These are phyloP conservation scores for Suillus variegatus DNA, from an alignment of 768 basidiomycete species.

Conservation along the genomic window DNA sequence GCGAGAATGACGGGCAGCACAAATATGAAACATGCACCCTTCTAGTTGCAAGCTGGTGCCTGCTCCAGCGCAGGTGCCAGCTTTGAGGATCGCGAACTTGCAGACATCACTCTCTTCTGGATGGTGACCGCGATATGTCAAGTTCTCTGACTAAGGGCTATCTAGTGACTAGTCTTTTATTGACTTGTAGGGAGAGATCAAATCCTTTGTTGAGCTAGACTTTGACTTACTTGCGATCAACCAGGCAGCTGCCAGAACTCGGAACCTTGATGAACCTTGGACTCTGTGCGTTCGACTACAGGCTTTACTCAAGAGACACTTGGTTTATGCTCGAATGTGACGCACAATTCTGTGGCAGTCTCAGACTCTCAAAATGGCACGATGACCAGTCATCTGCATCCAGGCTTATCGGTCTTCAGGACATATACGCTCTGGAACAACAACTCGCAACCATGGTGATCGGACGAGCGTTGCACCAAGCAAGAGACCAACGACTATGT, in stretches of 20 bases:
- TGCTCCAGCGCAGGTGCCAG: constrained; percentile 23
- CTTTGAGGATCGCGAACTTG: constrained; percentile 16
- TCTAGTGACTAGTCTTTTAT: background rate
- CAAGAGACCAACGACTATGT: background rate
- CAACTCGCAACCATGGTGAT: too few species aligned
- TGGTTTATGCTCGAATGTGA: too few species aligned
- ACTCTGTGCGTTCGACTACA: too few species aligned
- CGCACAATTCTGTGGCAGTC: too few species aligned
- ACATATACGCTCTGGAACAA: too few species aligned
- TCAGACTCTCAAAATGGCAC: too few species aligned
- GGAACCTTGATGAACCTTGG: constrained; percentile 6
- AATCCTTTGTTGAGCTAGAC: constrained; percentile 8
- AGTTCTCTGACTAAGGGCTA: background rate
- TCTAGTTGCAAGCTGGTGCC: constrained; percentile 9
- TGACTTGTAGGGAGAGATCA: constrained; percentile 6
- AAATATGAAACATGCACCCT: too few species aligned
- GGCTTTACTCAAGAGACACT: too few species aligned
- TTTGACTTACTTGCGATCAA: constrained; percentile 4
- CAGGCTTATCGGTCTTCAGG: too few species aligned
- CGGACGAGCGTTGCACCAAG: too few species aligned
- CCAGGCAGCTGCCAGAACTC: background rate
- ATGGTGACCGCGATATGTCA: constrained; percentile 17
- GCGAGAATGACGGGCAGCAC: too few species aligned
- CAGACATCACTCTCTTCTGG: constrained; percentile 23
- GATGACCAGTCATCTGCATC: too few species aligned